Evolutionary conservation across 495 filamentous ascomycete species (phyloP).

Genomic region (Aspergillus asperescens): DNA sequence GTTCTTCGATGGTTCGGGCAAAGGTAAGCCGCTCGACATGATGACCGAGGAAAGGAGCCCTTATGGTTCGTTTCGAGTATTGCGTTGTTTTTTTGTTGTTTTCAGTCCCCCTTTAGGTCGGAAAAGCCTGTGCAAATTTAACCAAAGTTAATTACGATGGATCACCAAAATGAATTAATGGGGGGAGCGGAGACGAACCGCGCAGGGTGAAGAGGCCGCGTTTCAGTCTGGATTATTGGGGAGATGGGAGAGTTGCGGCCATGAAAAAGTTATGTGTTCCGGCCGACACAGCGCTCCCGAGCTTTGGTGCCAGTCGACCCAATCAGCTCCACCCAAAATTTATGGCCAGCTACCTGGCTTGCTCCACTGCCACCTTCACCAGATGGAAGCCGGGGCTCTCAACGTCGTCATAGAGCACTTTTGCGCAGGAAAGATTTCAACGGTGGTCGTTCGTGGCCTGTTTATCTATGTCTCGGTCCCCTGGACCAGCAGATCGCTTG

Average conservation of each 20-base stretch:
- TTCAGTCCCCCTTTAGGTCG: slow-evolving; percentile 6
- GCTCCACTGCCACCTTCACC: slow-evolving; percentile 16
- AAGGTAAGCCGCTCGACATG: slow-evolving; percentile 40
- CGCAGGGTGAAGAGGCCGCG: slow-evolving; percentile 21
- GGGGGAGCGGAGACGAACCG: slow-evolving; percentile 13
- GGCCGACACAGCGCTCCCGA: slow-evolving; percentile 22
- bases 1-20: slow-evolving; percentile 36
- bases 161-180: not conserved
- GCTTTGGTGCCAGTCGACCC: slow-evolving; percentile 26
- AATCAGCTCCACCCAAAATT: slow-evolving; percentile 30
- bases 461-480: not conserved
- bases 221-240: slow-evolving; percentile 17
- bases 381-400: slow-evolving; percentile 2
- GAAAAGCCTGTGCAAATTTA: slow-evolving; percentile 8
- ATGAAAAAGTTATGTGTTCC: slow-evolving; percentile 25
- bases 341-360: slow-evolving; percentile 22
- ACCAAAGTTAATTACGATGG: slow-evolving; percentile 2
- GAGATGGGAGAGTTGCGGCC: slow-evolving; percentile 33
- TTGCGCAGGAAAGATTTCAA: not conserved
- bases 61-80: slow-evolving; percentile 11
- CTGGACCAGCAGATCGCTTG: not conserved
- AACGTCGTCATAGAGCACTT: not conserved
- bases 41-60: slow-evolving; percentile 25
- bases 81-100: not conserved
- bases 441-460: not conserved